Base-by-base conservation (phyloP, 257 asterid species). In the Solanum arcanum region DNA sequence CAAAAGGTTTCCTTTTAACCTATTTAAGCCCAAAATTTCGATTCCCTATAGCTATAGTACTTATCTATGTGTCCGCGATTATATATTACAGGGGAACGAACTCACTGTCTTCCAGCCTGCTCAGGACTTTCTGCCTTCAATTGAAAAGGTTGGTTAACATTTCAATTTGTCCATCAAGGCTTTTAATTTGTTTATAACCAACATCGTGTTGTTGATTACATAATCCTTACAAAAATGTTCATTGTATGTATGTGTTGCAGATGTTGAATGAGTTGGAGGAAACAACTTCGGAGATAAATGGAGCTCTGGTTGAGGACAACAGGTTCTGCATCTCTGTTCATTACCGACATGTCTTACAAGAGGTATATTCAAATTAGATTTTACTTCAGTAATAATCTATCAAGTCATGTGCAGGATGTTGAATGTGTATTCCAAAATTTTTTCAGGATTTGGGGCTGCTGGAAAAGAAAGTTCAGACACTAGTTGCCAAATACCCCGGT, bases 311-410 rank as follows among this genome's bases (percentile, higher is more conserved):
- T 29, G 99, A 96, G 94, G 98, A 96, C 89, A 96, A 95, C 35
- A 89, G 91, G 86, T 96, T 96, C 90, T 95, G 97, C 83, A 87
- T 96, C 78, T 96, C 98, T 0, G 99, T 95, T 9, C 99, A 96
- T 86, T 94, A 95, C 84, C 91, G 99, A 25, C 95, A 95, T 89
- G 98, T 96, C 83, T 49, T 64, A 52, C 92, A 92, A 20, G 88
- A 93, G 93, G 99, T 95, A 89, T 3, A 89, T 1, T 81, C 46
- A 4, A 47, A 80, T 16, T 80, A 84, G 62, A 41, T 42, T 46
- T 5, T 25, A 78, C 46, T 15, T 78, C 64, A 46, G 25, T 27
- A 1, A 78, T 46, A 4, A 44, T 77, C 49, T 78, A 25, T 20
- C 70, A 1, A 27, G 39, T 9, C 16, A 5, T 18, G 21, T 81